Evolutionary conservation across 768 basidiomycete genomes (phyloP).

Genomic region (Podaxis carcinomalis): DNA sequence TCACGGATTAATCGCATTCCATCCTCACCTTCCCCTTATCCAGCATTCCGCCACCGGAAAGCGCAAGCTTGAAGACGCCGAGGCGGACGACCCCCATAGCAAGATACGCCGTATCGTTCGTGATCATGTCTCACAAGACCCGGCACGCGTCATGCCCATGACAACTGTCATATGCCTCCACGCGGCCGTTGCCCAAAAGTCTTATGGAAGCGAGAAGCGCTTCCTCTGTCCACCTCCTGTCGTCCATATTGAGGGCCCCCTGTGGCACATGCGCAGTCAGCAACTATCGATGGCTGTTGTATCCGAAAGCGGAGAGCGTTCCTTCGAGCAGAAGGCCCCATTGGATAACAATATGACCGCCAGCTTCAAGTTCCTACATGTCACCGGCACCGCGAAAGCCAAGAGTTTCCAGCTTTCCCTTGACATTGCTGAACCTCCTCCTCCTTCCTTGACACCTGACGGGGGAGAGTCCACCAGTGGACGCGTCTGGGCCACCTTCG

Average conservation of each 20-base stretch:
- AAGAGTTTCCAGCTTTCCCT: slow-evolving; percentile 87
- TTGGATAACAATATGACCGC: slow-evolving; percentile 82
- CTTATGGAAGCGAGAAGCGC: slow-evolving; percentile 92
- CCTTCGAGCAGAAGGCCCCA: slow-evolving; percentile 80
- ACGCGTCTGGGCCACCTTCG: slow-evolving; percentile 87
- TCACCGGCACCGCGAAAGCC: slow-evolving; percentile 82
- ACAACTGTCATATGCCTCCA: slow-evolving; percentile 88
- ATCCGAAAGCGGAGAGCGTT: slow-evolving; percentile 77
- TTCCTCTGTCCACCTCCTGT: slow-evolving; percentile 92
- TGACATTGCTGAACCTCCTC: slow-evolving; percentile 76
- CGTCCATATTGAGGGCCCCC: slow-evolving; percentile 87
- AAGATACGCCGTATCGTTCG: slow-evolving; percentile 85
- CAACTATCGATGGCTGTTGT: slow-evolving; percentile 84
- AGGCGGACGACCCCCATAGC: slow-evolving; percentile 61
- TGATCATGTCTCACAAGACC: slow-evolving; percentile 76
- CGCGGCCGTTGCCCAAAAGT: slow-evolving; percentile 93
- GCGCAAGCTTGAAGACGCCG: slow-evolving; percentile 70
- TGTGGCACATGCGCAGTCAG: slow-evolving; percentile 78
- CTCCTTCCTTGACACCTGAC: slow-evolving; percentile 42
- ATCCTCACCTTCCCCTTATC: slow-evolving; percentile 11
- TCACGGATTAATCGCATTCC: neutral
- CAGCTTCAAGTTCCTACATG: slow-evolving; percentile 90
- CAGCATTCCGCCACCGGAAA: slow-evolving; percentile 46
- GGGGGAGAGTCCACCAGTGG: slow-evolving; percentile 45
- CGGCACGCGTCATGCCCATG: slow-evolving; percentile 77